These are phyloP conservation scores for Rhizophora mangle DNA, from an alignment of 345 rosid species.

Conservation along the genomic window DNA sequence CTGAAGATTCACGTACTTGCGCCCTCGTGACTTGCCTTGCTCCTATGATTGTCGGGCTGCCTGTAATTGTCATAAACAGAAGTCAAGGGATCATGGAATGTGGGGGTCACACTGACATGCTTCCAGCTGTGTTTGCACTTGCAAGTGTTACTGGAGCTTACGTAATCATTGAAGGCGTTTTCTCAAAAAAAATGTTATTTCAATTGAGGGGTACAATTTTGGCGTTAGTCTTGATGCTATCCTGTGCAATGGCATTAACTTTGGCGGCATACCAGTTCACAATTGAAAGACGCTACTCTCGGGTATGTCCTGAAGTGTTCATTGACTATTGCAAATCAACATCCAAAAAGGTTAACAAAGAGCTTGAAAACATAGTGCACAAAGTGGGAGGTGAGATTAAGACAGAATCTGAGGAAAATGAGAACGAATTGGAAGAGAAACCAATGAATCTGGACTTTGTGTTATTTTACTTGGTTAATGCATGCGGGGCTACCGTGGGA, in stretches of 20 bases:
- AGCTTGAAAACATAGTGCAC: neutral
- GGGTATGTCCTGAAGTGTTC: neutral
- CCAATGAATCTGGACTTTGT: conserved; percentile 11
- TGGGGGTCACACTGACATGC: conserved; percentile 3
- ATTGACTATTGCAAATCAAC: neutral
- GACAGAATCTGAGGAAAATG: neutral
- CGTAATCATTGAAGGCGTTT: conserved; percentile 5
- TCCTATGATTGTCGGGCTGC: neutral
- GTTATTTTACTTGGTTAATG: conserved; percentile 20
- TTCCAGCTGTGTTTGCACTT: neutral
- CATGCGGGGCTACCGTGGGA: conserved; percentile 16
- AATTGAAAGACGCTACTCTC: neutral
- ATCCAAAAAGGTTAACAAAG: neutral
- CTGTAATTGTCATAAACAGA: neutral
- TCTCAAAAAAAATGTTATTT: neutral
- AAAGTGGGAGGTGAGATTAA: neutral
- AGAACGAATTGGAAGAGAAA: neutral
- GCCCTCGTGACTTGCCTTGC: conserved; percentile 12
- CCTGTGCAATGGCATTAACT: conserved; percentile 1
- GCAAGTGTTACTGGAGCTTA: conserved; percentile 10
- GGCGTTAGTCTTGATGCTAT: neutral
- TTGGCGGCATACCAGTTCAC: neutral
- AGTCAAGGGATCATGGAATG: neutral
- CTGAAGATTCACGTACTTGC: conserved; percentile 10
- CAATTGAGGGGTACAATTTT: conserved; percentile 1